Evolutionary conservation across 192 early-diverging fungal species (phyloP).

Genomic region (Linnemannia hyalina): DNA sequence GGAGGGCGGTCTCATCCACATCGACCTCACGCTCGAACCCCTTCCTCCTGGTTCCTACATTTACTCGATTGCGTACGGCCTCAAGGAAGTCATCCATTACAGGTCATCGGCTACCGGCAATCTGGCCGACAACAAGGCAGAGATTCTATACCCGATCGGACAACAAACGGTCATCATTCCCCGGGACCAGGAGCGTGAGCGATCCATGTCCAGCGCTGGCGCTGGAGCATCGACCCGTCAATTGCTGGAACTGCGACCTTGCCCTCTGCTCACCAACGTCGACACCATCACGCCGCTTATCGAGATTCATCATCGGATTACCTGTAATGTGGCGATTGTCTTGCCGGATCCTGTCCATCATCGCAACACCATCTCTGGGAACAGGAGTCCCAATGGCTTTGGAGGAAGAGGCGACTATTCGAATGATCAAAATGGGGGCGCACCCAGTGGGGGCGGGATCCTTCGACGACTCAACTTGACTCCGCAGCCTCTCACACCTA

Average conservation of each 20-base stretch:
- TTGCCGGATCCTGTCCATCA: slow-evolving; percentile 22
- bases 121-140: slow-evolving; percentile 50
- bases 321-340: slow-evolving; percentile 50
- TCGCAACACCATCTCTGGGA: slow-evolving; percentile 22
- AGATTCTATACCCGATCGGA: slow-evolving; percentile 55
- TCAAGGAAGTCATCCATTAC: slow-evolving; percentile 52
- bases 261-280: slow-evolving; percentile 43
- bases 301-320: slow-evolving; percentile 46
- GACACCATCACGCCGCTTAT: slow-evolving; percentile 46
- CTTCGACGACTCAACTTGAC: slow-evolving; percentile 40
- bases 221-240: slow-evolving; percentile 53
- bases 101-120: slow-evolving; percentile 51
- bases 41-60: slow-evolving; percentile 51
- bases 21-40: slow-evolving; percentile 47
- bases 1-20: slow-evolving; percentile 35
- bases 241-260: slow-evolving; percentile 41
- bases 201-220: slow-evolving; percentile 53
- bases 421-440: neutral
- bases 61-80: slow-evolving; percentile 51
- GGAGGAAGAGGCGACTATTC: neutral
- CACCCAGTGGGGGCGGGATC: slow-evolving; percentile 32
- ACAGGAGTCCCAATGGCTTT: slow-evolving; percentile 5
- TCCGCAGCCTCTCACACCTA: slow-evolving; percentile 29
- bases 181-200: slow-evolving; percentile 36
- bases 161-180: slow-evolving; percentile 55